phyloP scores from a whole-genome alignment of 257 asterid species.

The Galeopsis tetrahit region DNA sequence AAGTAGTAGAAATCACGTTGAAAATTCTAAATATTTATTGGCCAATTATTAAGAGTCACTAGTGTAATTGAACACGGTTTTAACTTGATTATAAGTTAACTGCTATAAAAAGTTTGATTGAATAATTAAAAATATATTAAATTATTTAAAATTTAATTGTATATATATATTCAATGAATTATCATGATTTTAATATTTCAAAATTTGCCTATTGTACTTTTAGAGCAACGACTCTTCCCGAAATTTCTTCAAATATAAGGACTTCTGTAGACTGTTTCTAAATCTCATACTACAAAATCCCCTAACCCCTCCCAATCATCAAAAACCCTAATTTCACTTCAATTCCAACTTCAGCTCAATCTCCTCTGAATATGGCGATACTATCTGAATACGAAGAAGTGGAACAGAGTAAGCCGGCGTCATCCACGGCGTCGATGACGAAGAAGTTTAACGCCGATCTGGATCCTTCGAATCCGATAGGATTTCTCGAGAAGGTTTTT shows the following conservation, averaged over 20 bases:
- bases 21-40: too few species aligned
- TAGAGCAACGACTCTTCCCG: too few species aligned
- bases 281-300: background rate
- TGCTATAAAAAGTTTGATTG: too few species aligned
- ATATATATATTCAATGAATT: too few species aligned
- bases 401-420: slow-evolving; percentile 32
- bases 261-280: slow-evolving; percentile 15
- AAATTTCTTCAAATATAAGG: slow-evolving; percentile 5
- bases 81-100: too few species aligned
- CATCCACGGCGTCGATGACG: slow-evolving; percentile 31
- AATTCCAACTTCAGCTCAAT: background rate
- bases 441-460: slow-evolving; percentile 62
- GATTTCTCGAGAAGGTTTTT: slow-evolving; percentile 67
- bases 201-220: too few species aligned
- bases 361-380: slow-evolving; percentile 44
- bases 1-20: too few species aligned
- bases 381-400: slow-evolving; percentile 58
- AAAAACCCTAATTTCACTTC: slow-evolving; percentile 23
- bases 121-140: too few species aligned
- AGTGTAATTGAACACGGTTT: too few species aligned
- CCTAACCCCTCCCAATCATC: slow-evolving; percentile 4
- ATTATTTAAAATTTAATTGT: too few species aligned
- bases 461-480: slow-evolving; percentile 76
- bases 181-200: too few species aligned
- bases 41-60: too few species aligned